Base-by-base conservation (phyloP, 2,329 filamentous ascomycete genomes). In the Alternaria sp. region DNA sequence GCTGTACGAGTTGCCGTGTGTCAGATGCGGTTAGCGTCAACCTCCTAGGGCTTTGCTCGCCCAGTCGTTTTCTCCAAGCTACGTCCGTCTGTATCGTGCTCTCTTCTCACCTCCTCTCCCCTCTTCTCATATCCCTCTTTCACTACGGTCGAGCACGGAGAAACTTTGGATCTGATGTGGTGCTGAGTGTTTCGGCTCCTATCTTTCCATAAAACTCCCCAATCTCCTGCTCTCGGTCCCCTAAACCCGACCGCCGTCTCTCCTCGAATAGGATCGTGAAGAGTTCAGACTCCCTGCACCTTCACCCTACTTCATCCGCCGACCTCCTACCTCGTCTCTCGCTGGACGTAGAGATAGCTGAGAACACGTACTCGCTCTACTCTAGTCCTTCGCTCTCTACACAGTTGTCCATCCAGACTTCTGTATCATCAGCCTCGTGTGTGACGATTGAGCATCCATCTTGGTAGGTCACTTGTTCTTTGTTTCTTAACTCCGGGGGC, bases 321-420 rank as follows among this genome's bases (percentile, higher is more conserved):
- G n/a, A 40, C 59, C 49, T 49, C 60, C 62, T 63, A 59, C 54
- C 54, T 63, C 62, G 60, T 69, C 65, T 69, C 67, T 70, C 68
- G 68, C 70, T 74, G 69, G 70, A 73, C 74, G 68, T 65, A 68
- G 73, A 72, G 68, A 69, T 70, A 67, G 66, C 52, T 61, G 65
- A 69, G 69, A 65, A 65, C 52, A 60, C 34, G 55, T 60, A 64
- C 68, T 69, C 70, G 63, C 69, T 63, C 61, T 66, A 62, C 65
- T 61, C 71, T 55, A 60, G 66, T 79, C 65, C 78, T 77, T 78
- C 78, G 79, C 80, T 80, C 76, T 77, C 67, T 75, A 74, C 71
- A 77, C 78, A 78, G 77, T 73, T 45, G 59, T 58, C 65, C 40
- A 57, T 36, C 64, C 63, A 65, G 62, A 64, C 70, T 68, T 60